Evolutionary conservation across 2,329 filamentous ascomycete genomes (phyloP).

Genomic region (Ilyonectria destructans): DNA sequence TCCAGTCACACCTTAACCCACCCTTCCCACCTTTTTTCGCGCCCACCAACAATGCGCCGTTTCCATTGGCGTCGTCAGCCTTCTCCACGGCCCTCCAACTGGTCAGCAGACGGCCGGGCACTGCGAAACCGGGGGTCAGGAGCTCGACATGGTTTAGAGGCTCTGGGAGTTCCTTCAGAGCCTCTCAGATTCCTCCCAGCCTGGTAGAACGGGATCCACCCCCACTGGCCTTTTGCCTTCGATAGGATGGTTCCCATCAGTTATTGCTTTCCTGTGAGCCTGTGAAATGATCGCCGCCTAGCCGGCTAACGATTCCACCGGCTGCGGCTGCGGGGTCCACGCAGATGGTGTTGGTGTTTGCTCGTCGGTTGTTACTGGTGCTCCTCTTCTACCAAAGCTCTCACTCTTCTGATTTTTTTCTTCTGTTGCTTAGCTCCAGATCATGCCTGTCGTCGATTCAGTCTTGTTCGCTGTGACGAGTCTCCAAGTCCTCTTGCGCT

Average conservation of each 20-base stretch:
- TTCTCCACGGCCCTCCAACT: conserved; percentile 26
- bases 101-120: conserved; percentile 25
- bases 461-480: conserved; percentile 3
- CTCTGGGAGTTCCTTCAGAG: conserved; percentile 2
- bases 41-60: conserved; percentile 15
- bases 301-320: conserved; percentile 6
- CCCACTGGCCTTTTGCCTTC: conserved; percentile 15
- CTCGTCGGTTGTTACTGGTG: conserved; percentile 1
- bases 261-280: not conserved
- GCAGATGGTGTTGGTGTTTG: not conserved
- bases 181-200: conserved; percentile 1
- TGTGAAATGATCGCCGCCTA: conserved; percentile 4
- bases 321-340: conserved; percentile 27
- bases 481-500: not conserved
- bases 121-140: conserved; percentile 22
- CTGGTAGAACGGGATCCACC: conserved; percentile 9
- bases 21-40: conserved; percentile 16
- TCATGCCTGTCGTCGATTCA: not conserved
- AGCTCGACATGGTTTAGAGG: conserved; percentile 2
- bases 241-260: conserved; percentile 13
- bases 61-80: conserved; percentile 32
- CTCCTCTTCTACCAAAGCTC: conserved; percentile 6
- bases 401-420: conserved; percentile 7
- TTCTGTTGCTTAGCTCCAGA: not conserved
- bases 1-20: conserved; percentile 12